Percentiles rank a stretch among this genome's conserved stretches.
phyloP scores from a whole-genome alignment of 768 basidiomycete species.

The Leccinum subgranulosum region DNA sequence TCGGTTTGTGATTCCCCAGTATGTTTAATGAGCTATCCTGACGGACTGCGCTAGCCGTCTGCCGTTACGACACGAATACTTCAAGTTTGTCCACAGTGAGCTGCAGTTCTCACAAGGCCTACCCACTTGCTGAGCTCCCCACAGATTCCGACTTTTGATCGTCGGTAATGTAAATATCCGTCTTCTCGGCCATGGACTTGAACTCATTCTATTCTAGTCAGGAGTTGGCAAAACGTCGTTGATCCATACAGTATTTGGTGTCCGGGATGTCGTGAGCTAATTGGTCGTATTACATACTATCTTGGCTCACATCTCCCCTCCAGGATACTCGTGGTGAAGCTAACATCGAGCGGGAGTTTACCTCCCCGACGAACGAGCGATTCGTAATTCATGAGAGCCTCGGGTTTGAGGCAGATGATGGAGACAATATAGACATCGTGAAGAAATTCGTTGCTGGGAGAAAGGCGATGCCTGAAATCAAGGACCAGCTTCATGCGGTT shows the following conservation, averaged over 20 bases:
- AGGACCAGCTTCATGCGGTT: background rate
- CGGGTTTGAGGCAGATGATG: background rate
- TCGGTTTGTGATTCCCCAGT: background rate
- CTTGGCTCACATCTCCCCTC: background rate
- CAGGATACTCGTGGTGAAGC: background rate
- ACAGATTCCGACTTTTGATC: background rate
- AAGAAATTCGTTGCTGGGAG: background rate
- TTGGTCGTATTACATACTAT: background rate
- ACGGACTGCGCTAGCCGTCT: background rate
- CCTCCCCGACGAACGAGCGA: background rate
- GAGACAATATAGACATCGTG: fast-evolving
- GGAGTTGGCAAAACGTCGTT: background rate
- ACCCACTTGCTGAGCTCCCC: background rate
- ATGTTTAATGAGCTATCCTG: background rate
- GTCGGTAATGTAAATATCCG: background rate
- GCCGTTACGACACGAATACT: background rate
- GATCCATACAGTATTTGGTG: background rate
- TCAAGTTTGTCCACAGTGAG: background rate
- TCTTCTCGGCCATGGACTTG: fast-evolving
- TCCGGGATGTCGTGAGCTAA: background rate
- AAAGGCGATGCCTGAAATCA: background rate
- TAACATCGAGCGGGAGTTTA: background rate
- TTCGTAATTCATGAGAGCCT: background rate
- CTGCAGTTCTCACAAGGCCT: background rate
- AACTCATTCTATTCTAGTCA: background rate